A percentile compares a stretch with the other conserved stretches of the same genome.
Conservation (phyloP, 2,329 filamentous ascomycete species). For the Biscogniauxia mediterranea region DNA sequence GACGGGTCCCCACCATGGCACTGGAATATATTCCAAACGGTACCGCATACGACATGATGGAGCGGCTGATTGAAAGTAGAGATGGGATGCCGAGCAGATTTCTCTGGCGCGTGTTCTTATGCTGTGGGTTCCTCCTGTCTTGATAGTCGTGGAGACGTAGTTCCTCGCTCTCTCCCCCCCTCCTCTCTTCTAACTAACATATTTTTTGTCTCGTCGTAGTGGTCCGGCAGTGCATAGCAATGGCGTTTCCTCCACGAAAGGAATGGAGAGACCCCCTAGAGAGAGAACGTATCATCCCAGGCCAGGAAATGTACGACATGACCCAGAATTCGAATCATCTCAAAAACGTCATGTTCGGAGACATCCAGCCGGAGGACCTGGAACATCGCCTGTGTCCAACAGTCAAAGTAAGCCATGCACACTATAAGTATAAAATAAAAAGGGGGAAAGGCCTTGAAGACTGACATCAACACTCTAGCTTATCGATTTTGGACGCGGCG, state of each 20-base stretch:
- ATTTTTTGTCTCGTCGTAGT: constrained; percentile 1
- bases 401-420: constrained; percentile 8
- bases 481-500: not conserved
- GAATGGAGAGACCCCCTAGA: not conserved
- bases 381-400: constrained; percentile 10
- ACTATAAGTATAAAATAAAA: not conserved
- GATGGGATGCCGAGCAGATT: constrained; percentile 12
- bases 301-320: not conserved
- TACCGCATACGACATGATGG: not conserved
- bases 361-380: not conserved
- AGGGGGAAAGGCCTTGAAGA: not conserved
- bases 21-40: constrained; percentile 12
- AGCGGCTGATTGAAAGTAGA: not conserved
- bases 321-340: constrained; percentile 9
- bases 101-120: constrained; percentile 20
- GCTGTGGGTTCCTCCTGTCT: constrained; percentile 34
- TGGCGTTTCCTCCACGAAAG: constrained; percentile 8
- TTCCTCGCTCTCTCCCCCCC: not conserved
- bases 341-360: constrained; percentile 7
- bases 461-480: not conserved
- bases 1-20: constrained; percentile 9
- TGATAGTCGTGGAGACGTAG: not conserved
- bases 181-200: not conserved
- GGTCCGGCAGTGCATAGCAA: constrained; percentile 15
- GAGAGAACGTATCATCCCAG: not conserved